phyloP scores from a whole-genome alignment of 352 stramenopile species.

The Pythium plurisporium region DNA sequence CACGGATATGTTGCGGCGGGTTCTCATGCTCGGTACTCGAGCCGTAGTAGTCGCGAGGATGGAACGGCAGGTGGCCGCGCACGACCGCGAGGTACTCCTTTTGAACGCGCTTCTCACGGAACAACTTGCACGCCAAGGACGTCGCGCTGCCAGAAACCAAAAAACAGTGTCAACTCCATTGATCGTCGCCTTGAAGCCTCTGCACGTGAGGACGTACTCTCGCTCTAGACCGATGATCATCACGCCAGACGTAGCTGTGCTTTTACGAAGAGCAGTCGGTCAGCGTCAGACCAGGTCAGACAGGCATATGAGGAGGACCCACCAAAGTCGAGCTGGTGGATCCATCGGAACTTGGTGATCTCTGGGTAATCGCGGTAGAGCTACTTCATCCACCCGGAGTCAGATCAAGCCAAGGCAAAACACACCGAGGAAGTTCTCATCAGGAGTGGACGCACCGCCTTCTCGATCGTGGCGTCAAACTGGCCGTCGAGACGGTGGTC shows the following conservation, averaged over 20 bases:
- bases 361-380: slow-evolving; percentile 67
- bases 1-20: slow-evolving; percentile 17
- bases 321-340: slow-evolving; percentile 90
- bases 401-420: too few species aligned
- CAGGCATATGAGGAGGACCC: neutral
- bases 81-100: slow-evolving; percentile 87
- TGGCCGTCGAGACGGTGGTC: slow-evolving; percentile 84
- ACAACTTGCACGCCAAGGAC: slow-evolving; percentile 57
- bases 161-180: neutral
- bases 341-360: slow-evolving; percentile 83
- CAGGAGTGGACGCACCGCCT: slow-evolving; percentile 41
- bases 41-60: slow-evolving; percentile 31
- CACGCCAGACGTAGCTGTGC: slow-evolving; percentile 77
- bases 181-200: neutral
- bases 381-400: slow-evolving; percentile 16
- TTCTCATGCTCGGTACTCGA: neutral
- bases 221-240: slow-evolving; percentile 72
- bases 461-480: slow-evolving; percentile 89
- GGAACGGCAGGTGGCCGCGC: slow-evolving; percentile 57
- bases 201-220: slow-evolving; percentile 59
- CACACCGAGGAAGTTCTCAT: neutral
- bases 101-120: slow-evolving; percentile 71
- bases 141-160: slow-evolving; percentile 40
- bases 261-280: neutral
- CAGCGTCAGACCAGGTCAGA: neutral